Evolutionary conservation across 495 filamentous ascomycete genomes (phyloP).

Genomic region (Letharia lupina): DNA sequence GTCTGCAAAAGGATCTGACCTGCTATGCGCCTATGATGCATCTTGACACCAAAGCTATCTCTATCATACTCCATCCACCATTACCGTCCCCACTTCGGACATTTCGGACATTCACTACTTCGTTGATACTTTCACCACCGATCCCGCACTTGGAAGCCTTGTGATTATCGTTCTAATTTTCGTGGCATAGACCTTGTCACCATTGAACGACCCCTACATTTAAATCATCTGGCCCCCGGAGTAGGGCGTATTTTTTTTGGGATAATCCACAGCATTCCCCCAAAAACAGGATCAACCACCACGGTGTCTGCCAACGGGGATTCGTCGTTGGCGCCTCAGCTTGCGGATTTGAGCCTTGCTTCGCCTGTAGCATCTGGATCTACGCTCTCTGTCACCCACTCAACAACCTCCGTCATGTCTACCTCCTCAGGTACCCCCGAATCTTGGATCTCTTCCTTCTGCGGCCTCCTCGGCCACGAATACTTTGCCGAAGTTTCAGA

Average conservation of each 20-base stretch:
- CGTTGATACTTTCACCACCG: neutral
- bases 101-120: neutral
- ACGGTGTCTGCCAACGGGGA: constrained; percentile 27
- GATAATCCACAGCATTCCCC: constrained; percentile 4
- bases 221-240: neutral
- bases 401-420: constrained; percentile 47
- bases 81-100: constrained; percentile 1
- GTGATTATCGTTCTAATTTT: neutral
- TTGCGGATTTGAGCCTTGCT: constrained; percentile 24
- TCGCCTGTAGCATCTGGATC: constrained; percentile 37
- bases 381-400: constrained; percentile 36
- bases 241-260: neutral
- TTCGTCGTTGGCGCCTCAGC: constrained; percentile 20
- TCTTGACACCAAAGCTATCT: constrained; percentile 14
- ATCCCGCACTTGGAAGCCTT: neutral
- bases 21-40: constrained; percentile 20
- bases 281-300: constrained; percentile 11
- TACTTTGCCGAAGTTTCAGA: constrained; percentile 98
- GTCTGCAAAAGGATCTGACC: neutral
- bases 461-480: constrained; percentile 88
- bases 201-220: neutral
- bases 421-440: constrained; percentile 78
- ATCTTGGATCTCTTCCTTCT: constrained; percentile 97
- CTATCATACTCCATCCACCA: constrained; percentile 8
- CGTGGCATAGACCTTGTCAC: neutral